These are phyloP conservation scores for Boletus mariae DNA, from an alignment of 1,284 basidiomycete species.

Conservation along the genomic window DNA sequence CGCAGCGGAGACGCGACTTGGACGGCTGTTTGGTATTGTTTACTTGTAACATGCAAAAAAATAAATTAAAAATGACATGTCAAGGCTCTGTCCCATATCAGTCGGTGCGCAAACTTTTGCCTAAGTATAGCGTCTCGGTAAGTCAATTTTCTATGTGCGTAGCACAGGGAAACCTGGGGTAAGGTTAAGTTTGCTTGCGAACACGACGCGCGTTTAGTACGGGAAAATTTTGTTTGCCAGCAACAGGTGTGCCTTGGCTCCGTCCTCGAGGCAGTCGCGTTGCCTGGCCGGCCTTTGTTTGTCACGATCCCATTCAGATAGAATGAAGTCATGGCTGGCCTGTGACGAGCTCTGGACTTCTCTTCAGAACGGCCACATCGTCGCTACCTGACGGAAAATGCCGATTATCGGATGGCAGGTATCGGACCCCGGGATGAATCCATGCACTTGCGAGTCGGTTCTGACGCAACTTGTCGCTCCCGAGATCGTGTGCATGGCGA, in stretches of 20 bases:
- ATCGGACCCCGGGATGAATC: slow-evolving; percentile 11
- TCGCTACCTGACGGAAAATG: slow-evolving; percentile 9
- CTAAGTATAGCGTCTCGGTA: slow-evolving; percentile 10
- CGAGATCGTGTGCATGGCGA: slow-evolving; percentile 23
- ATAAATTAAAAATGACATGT: slow-evolving; percentile 9
- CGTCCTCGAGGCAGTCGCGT: slow-evolving; percentile 36
- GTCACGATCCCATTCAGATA: slow-evolving; percentile 13
- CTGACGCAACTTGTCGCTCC: slow-evolving; percentile 23
- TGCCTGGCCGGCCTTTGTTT: slow-evolving; percentile 19
- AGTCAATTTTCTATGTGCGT: slow-evolving; percentile 9
- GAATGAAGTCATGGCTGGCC: background rate
- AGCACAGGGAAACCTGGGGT: slow-evolving; percentile 20
- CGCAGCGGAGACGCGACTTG: slow-evolving; percentile 2
- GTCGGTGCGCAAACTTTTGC: slow-evolving; percentile 19
- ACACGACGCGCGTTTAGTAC: slow-evolving; percentile 22
- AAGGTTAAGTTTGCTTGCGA: slow-evolving; percentile 31
- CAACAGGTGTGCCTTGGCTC: slow-evolving; percentile 28
- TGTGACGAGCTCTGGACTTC: background rate
- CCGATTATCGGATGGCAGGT: slow-evolving; percentile 13
- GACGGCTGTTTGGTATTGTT: slow-evolving; percentile 39
- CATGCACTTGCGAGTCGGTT: background rate
- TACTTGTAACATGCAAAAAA: slow-evolving; percentile 21
- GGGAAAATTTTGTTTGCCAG: slow-evolving; percentile 31
- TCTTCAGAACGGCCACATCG: background rate
- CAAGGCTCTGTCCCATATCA: background rate